These are phyloP conservation scores for Salix brachista DNA, from an alignment of 345 rosid genomes.

Conservation along the genomic window DNA sequence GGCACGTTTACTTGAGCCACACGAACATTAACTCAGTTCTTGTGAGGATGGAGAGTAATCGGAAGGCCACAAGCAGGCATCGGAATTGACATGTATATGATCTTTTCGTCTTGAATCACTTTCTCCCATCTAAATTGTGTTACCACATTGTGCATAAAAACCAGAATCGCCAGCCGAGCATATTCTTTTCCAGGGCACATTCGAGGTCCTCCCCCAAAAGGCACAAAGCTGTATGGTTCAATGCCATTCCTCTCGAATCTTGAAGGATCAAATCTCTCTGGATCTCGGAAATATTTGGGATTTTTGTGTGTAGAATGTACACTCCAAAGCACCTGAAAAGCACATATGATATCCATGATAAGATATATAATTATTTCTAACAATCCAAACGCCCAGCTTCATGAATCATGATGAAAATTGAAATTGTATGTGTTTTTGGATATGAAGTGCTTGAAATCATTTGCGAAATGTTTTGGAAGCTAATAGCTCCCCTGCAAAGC, in stretches of 20 bases:
- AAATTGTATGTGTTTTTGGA: too few species aligned
- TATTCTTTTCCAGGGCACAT: not conserved
- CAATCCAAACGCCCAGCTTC: too few species aligned
- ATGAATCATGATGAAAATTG: too few species aligned
- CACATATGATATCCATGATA: not conserved
- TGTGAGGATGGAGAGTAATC: not conserved
- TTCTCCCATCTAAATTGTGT: not conserved
- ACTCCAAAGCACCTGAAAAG: not conserved
- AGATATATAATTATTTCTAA: too few species aligned
- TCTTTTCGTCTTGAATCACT: not conserved
- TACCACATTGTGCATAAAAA: not conserved
- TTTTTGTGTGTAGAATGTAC: not conserved
- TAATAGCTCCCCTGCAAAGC: too few species aligned
- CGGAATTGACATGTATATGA: not conserved
- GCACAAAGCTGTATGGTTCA: not conserved
- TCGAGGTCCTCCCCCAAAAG: not conserved
- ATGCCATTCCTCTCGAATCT: not conserved
- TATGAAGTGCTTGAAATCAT: too few species aligned
- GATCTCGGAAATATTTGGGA: not conserved
- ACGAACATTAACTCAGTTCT: not conserved
- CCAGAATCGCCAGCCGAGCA: not conserved
- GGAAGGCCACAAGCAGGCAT: not conserved
- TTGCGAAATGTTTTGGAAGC: too few species aligned
- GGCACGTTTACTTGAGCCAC: too few species aligned
- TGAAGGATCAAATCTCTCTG: not conserved